Evolutionary conservation across 805 yeast species (phyloP), one percentile per base, ranked within the genome.

Genomic region (Debaryomyces prosopidis): DNA sequence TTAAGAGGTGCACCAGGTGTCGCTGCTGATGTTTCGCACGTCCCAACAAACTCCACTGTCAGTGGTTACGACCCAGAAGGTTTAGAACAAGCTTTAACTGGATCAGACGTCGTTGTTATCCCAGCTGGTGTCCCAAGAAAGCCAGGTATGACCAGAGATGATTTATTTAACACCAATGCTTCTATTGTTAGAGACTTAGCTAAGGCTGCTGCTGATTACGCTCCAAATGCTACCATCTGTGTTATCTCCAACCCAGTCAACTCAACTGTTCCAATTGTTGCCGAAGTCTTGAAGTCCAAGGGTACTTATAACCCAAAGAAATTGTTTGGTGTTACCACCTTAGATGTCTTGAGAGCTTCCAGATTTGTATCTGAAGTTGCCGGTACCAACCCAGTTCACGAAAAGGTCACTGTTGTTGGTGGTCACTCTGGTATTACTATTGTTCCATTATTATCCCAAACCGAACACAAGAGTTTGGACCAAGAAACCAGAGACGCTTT

Each of bases 71-170:
- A 88, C 48, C 95, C 96, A 57, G 96, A 87, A 53, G 80, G 84
- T 49, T 73, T 89, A 52, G 73, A 77, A 48, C 73, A 71, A 45
- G 96, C 97, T 15, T 73, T 91, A 57, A 72, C 78, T 42, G 90
- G 84, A 40, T 81, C 96, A 42, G 95, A 90, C 59, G 84, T 91
- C 49, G 91, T 91, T 43, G 80, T 91, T 47, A 88, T 91, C 71
- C 97, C 97, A 65, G 97, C 97, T 46, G 97, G 97, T 78, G 95
- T 91, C 47, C 97, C 96, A 77, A 88, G 95, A 82, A 91, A 90
- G 78, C 97, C 97, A 57, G 97, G 97, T 71, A 91, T 91, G 97
- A 89, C 97, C 64, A 87, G 97, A 79, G 97, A 91, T 69, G 97
- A 91, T 68, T 79, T 91, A 62, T 91, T 91, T 85, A 85, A 88